Base-by-base conservation (phyloP, 2,329 filamentous ascomycete genomes). In the Salinomyces thailandicus region DNA sequence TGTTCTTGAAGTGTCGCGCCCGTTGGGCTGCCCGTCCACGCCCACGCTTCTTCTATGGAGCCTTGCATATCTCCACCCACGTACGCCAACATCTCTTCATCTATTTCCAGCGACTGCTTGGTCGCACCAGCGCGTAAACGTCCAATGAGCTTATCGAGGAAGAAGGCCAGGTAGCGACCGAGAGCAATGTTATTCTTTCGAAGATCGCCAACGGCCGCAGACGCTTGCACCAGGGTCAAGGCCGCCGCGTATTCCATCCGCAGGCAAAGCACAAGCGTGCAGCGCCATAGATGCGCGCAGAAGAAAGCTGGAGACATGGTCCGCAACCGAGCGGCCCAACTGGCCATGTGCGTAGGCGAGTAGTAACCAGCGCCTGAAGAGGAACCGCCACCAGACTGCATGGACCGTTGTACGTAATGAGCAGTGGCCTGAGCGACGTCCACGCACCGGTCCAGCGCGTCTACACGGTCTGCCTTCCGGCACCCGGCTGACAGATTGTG, bases 61-160 rank as follows among this genome's bases (percentile, higher is more conserved):
- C 80, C 82, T 60, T 96, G 89, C 51, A 93, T 68, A 60, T 96
- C 91, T 0, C 80, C 83, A 18, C 83, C 89, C 1, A 83, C 77
- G 51, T 94, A 94, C 0, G 79, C 84, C 18, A 96, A 64, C 48
- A 96, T 72, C 56, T 95, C 89, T 55, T 96, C 87, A 51, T 98
- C 87, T 3, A 69, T 67, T 31, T 77, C 72, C 2, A 74, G 53
- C 30, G 59, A 55, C 20, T 60, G 53, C 18, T 58, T 58, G 2
- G 50, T 52, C 1, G 56, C 47, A 12, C 62, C 61, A 16, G 58
- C 64, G 8, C 67, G 68, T 13, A 70, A 49, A 24, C 72, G 72
- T 20, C 75, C 72, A 1, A 76, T 63, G 3, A 96, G 60, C 5
- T 69, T 67, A 3, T 77, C 75, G 5, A 89, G 61, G 56, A 96